These are phyloP conservation scores for Pachysandra terminalis DNA, from an alignment of 164 flowering plant genomes.

Conservation along the genomic window DNA sequence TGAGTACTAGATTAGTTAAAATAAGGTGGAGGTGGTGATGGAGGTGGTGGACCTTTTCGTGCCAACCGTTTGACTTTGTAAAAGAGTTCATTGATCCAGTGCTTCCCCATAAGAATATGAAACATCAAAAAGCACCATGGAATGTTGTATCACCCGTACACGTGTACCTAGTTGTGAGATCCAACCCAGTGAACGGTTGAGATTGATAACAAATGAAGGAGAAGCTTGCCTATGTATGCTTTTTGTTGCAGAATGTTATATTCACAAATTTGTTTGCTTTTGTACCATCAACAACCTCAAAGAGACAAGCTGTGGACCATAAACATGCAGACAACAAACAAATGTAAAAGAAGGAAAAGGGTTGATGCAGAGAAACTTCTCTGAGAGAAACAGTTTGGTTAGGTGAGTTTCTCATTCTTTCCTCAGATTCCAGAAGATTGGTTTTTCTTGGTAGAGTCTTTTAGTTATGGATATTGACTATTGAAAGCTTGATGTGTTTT, in stretches of 20 bases:
- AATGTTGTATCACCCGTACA: not conserved
- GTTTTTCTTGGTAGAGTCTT: not conserved
- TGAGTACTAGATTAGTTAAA: too few species aligned
- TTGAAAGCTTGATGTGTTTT: not conserved
- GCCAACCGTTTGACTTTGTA: not conserved
- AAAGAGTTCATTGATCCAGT: not conserved
- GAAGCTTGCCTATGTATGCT: not conserved
- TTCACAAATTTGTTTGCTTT: too few species aligned
- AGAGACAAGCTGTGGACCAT: not conserved
- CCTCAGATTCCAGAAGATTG: slow-evolving; percentile 2
- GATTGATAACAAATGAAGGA: not conserved
- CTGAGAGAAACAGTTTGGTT: not conserved
- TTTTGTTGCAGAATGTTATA: not conserved
- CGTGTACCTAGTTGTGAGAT: not conserved
- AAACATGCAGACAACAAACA: not conserved
- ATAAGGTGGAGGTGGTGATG: not conserved
- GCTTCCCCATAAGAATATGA: not conserved
- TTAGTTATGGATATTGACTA: not conserved
- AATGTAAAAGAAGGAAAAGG: not conserved
- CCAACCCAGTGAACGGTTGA: not conserved
- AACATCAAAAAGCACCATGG: not conserved
- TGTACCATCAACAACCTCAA: not conserved
- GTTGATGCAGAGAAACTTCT: not conserved
- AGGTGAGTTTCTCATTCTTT: not conserved
- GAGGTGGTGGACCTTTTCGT: not conserved